Percentiles rank a stretch among this genome's conserved stretches.
Conservation (phyloP, 176 grass and related monocot genomes). For the Secale cereale region DNA sequence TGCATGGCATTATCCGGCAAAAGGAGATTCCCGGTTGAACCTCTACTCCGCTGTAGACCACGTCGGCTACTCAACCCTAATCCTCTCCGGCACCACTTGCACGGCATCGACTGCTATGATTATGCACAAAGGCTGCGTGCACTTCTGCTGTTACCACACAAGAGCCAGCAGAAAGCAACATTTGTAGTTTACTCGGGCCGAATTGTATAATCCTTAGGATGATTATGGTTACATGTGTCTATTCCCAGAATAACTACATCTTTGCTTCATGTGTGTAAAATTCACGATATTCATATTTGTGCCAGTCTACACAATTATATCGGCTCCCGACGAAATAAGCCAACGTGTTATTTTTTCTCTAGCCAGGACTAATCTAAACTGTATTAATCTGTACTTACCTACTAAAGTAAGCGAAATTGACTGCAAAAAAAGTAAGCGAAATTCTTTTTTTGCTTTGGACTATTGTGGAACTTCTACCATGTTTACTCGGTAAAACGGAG, state of each 20-base stretch:
- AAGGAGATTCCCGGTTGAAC: not conserved
- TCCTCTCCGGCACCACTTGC: conserved; percentile 10
- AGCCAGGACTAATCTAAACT: not conserved
- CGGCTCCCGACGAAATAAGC: not conserved
- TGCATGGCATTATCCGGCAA: not conserved
- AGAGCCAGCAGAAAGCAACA: not conserved
- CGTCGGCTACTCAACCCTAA: not conserved
- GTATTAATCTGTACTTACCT: not conserved
- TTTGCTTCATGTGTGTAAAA: not conserved
- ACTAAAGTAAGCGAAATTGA: not conserved
- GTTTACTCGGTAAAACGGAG: not conserved
- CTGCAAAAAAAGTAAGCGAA: not conserved
- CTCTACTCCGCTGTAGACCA: not conserved
- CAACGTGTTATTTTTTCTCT: not conserved
- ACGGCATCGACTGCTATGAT: not conserved
- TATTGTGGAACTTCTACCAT: not conserved
- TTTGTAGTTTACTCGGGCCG: not conserved
- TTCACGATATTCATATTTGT: not conserved
- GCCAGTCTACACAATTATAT: not conserved
- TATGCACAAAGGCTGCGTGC: not conserved
- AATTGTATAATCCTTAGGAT: not conserved
- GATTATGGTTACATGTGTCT: not conserved
- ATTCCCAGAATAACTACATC: not conserved
- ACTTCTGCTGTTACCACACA: not conserved
- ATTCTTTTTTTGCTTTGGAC: not conserved